Evolutionary conservation across 1,284 basidiomycete species (phyloP), one percentile per base, ranked within the genome.

Genomic region (Salmacisia buchloeana): DNA sequence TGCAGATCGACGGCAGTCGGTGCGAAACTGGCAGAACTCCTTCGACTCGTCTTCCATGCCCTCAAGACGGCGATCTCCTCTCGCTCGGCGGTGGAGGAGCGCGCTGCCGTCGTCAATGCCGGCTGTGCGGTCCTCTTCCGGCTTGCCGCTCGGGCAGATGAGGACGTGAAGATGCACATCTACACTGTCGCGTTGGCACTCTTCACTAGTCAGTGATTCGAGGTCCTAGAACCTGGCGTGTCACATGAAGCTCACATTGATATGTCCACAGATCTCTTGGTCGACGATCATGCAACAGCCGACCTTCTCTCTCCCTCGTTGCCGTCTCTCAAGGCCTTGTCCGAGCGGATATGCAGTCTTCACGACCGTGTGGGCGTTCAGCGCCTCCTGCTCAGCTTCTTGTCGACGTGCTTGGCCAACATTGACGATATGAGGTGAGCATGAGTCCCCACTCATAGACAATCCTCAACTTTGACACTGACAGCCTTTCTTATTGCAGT

Each of bases 371-470:
- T 69, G 12, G 85, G 85, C 21, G 62, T 81, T 21, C 73, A 72
- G n/a, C 69, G 74, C 18, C 82, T 91, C 3, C 81, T 96, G 0
- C 92, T 97, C 75, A 92, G 91, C 5, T 82, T 97, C 38, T 81
- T 97, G 10, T 93, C 91, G 0, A 85, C 88, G 1, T 92, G 91
- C 75, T 81, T 98, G 39, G 82, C 88, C 60, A 90, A 93, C 73
- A 84, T 97, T 25, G 92, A 97, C 71, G 91, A 90, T 68, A 91
- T 96, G 88, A 86, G 91, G 91, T 92, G 61, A 68, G 36, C 6
- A 7, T n/a, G 23, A 12, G 10, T 7, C 27, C 9, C 15, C 9
- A 18, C n/a, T n/a, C 1, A 9, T n/a, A 59, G 27, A 6, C 5
- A 12, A 3, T 5, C 21, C 9, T 15, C 46, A 13, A 39, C 25